A percentile compares a stretch with the other conserved stretches of the same genome.
These are phyloP conservation scores for Saposhnikovia divaricata DNA, from an alignment of 129 eudicot genomes.

Conservation along the genomic window DNA sequence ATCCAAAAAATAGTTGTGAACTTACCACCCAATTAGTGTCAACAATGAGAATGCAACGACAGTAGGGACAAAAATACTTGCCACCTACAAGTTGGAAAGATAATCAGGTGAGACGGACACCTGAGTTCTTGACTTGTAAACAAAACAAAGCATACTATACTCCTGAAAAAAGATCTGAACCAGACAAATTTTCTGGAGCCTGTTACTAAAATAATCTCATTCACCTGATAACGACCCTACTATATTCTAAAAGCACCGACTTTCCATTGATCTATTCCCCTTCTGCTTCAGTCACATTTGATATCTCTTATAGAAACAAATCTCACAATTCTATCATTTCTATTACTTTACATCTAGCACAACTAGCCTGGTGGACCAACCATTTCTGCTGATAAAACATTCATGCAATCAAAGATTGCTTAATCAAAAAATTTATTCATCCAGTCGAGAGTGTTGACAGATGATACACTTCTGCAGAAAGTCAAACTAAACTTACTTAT, in stretches of 20 bases:
- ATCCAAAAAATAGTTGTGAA: slow-evolving; percentile 2
- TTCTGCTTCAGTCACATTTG: neutral
- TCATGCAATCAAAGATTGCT: neutral
- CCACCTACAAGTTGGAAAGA: slow-evolving; percentile 53
- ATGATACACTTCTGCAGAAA: neutral
- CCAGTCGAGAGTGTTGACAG: neutral
- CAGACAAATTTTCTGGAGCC: too few relatives aligned
- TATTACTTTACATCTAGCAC: neutral
- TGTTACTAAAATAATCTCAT: neutral
- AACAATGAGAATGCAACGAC: slow-evolving; percentile 61
- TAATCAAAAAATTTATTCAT: neutral
- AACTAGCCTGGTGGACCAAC: neutral
- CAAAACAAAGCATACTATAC: neutral
- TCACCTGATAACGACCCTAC: neutral
- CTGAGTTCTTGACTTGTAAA: neutral
- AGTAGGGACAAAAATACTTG: slow-evolving; percentile 89
- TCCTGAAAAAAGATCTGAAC: neutral
- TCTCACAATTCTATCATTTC: neutral
- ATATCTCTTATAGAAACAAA: neutral
- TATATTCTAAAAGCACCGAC: neutral
- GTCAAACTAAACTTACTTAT: neutral
- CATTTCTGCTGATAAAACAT: neutral
- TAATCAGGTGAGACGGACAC: slow-evolving; percentile 10
- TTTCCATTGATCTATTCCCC: neutral
- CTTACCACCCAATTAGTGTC: slow-evolving; percentile 89